Evolutionary conservation across 441 rosid species (phyloP).

Genomic region (Croton laevigatus): DNA sequence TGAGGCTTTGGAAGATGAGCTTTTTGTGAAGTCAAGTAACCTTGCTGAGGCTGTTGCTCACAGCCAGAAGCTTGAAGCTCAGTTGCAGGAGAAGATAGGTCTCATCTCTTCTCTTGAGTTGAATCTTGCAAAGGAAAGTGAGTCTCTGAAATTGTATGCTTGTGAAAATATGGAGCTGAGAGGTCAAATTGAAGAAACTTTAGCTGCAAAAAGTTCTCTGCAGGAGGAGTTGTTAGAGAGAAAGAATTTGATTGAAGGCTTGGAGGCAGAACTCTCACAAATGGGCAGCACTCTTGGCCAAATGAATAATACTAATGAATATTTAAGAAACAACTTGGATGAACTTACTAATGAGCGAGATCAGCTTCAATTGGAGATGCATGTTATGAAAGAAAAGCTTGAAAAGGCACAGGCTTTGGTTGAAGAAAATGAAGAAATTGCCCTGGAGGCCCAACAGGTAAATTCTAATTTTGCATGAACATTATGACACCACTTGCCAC

Average conservation of each 20-base stretch:
- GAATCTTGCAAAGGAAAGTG: constrained; percentile 40
- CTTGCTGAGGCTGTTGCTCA: constrained; percentile 57
- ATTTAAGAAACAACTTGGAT: constrained; percentile 45
- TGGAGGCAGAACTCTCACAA: constrained; percentile 74
- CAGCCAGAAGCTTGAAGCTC: constrained; percentile 57
- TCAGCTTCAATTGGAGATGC: constrained; percentile 53
- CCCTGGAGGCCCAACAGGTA: constrained; percentile 77
- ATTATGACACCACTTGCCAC: not conserved
- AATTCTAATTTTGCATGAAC: constrained; percentile 17
- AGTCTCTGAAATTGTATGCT: constrained; percentile 34
- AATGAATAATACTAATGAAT: constrained; percentile 60
- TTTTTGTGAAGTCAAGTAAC: constrained; percentile 54
- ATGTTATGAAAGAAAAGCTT: constrained; percentile 59
- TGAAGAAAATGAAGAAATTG: constrained; percentile 67
- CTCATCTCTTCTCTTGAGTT: constrained; percentile 49
- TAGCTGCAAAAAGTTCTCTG: constrained; percentile 46
- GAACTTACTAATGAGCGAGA: constrained; percentile 62
- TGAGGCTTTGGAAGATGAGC: constrained; percentile 74
- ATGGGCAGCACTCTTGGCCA: constrained; percentile 58
- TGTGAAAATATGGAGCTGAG: constrained; percentile 51
- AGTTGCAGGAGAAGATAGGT: constrained; percentile 65
- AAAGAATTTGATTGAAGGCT: constrained; percentile 53
- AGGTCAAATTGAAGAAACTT: constrained; percentile 29
- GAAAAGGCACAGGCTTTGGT: constrained; percentile 52
- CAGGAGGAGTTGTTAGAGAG: constrained; percentile 62